Percentiles rank a stretch among this genome's conserved stretches.
phyloP scores from a whole-genome alignment of 225 moss, liverwort and hornwort genomes.

The Marchantia paleacea region DNA sequence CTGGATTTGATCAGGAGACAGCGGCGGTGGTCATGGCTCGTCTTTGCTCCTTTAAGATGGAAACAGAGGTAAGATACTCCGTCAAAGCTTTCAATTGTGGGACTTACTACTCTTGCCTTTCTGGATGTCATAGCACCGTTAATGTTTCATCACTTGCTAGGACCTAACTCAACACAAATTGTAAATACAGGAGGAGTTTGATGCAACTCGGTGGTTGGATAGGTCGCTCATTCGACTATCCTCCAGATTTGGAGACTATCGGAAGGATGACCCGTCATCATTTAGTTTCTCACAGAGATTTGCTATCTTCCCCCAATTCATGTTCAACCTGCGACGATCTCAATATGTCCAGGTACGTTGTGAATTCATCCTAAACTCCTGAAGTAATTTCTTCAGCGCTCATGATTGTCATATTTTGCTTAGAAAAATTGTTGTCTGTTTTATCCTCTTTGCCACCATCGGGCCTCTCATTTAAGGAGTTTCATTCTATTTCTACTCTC shows the following conservation, averaged over 20 bases:
- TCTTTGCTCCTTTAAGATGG: conserved; percentile 92
- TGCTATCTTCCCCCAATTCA: conserved; percentile 92
- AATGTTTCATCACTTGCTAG: background rate
- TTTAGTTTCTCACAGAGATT: conserved; percentile 90
- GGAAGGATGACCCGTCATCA: conserved; percentile 83
- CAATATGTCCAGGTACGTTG: conserved; percentile 63
- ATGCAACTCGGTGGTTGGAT: conserved; percentile 96
- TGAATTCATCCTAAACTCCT: background rate
- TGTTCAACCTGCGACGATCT: conserved; percentile 96
- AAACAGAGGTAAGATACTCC: conserved; percentile 48
- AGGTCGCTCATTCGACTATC: conserved; percentile 91
- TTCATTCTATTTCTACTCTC: too few relatives aligned
- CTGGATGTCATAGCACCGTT: background rate
- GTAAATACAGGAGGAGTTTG: conserved; percentile 60
- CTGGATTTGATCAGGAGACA: conserved; percentile 91
- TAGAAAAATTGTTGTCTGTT: too few relatives aligned
- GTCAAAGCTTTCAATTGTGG: background rate
- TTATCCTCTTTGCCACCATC: too few relatives aligned
- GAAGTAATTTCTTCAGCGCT: background rate
- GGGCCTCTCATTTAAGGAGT: too few relatives aligned
- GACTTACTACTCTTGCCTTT: background rate
- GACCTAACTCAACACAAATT: background rate
- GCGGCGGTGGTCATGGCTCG: conserved; percentile 93
- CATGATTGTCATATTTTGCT: too few relatives aligned
- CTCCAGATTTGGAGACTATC: conserved; percentile 90